Base-by-base conservation (phyloP, 31 red algal genomes). In the Odonthalia washingtoniensis region DNA sequence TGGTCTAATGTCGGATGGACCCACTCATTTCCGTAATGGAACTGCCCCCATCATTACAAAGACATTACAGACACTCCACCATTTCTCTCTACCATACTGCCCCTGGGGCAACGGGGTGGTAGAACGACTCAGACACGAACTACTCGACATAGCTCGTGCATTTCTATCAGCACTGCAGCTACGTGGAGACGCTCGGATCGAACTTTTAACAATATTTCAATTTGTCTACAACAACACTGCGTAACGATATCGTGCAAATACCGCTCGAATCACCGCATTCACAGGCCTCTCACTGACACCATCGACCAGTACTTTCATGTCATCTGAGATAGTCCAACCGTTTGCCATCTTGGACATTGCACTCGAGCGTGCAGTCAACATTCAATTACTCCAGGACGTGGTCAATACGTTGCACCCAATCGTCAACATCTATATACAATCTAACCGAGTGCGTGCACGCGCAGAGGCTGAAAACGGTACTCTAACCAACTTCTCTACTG, bases 21-120 rank as follows among this genome's bases (percentile, higher is more conserved):
- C 45, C 32, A 80, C 45, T 34, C 77, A 80, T 63, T 80, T 80
- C 45, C 39, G 45, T 3, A 80, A 80, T 63, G 21, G 3, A 28
- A 31, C 30, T 3, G 77, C 60, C 4, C 27, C 5, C 45, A 2
- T 42, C 30, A 30, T 83, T 41, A 30, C 63, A 38, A 70, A 70
- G 12, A 3, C 43, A 32, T 33, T 80, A 5, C 45, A 28, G 32
- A 45, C 27, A 45, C 39, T 5, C 27, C 39, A 80, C 33, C 45
- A 49, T 2, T 80, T 80, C 21, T 60, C 77, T 26, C 77, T 80
- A 30, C 45, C 77, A 33, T 80, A 80, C 37, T 5, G 39, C 46
- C 43, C 43, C 32, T 80, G 77, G 44, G 32, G 12, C 34, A 65
- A 80, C 37, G 77, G 43, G n/a, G 42, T 44, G 5, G 45, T 63